Percentiles rank a stretch among this genome's conserved stretches.
Evolutionary conservation across 179 eudicot genomes (phyloP).

Genomic region (Beta lomatogona): DNA sequence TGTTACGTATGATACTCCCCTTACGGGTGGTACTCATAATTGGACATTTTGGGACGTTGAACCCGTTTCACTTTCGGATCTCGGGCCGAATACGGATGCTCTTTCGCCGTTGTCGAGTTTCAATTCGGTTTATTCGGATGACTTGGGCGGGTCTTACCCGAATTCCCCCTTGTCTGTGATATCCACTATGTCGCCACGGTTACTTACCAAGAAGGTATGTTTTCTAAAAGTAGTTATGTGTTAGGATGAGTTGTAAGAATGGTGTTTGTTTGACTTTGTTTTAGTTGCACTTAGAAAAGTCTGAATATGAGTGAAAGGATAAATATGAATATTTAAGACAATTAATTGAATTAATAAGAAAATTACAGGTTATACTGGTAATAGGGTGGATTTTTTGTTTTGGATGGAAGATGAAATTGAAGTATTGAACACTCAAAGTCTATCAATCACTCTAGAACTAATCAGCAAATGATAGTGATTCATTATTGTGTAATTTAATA

Average conservation of each 20-base stretch:
- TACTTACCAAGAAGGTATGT: slow-evolving; percentile 28
- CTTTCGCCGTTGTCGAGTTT: slow-evolving; percentile 24
- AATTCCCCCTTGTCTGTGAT: slow-evolving; percentile 26
- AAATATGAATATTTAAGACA: not conserved
- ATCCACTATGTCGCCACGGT: slow-evolving; percentile 21
- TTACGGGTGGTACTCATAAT: slow-evolving; percentile 27
- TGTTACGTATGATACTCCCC: slow-evolving; percentile 41
- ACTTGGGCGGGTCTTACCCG: slow-evolving; percentile 25
- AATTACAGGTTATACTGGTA: not conserved
- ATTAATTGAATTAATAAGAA: not conserved
- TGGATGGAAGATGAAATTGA: not conserved
- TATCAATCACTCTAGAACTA: not conserved
- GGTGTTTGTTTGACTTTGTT: too few relatives aligned
- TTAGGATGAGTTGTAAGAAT: too few relatives aligned
- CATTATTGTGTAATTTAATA: not conserved
- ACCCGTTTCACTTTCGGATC: slow-evolving; percentile 29
- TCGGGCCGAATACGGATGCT: not conserved
- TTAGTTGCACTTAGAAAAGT: too few relatives aligned
- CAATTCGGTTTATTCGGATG: slow-evolving; percentile 35
- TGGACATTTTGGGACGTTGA: slow-evolving; percentile 48
- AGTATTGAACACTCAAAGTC: not conserved
- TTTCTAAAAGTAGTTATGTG: not conserved
- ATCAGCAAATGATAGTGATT: not conserved
- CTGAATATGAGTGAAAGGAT: too few relatives aligned
- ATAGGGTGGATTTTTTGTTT: not conserved